phyloP scores from a whole-genome alignment of 306 rosid genomes.

The Dicorynia guianensis region DNA sequence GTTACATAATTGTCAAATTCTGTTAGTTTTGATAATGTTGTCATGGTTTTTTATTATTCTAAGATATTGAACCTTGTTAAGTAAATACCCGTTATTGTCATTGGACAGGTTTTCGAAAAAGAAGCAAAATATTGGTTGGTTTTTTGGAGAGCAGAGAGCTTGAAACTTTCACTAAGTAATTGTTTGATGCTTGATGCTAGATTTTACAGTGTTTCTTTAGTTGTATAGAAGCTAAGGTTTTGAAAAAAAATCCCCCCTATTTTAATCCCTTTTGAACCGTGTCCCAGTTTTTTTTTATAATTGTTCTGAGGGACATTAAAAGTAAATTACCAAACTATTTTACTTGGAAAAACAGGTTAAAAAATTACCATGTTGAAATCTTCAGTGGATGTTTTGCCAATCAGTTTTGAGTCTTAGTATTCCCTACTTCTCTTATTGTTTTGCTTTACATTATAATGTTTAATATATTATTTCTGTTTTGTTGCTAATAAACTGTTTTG shows the following conservation, averaged over 20 bases:
- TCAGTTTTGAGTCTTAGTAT: neutral
- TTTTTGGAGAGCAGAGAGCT: constrained; percentile 6
- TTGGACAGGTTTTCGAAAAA: neutral
- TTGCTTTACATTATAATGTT: too few species aligned
- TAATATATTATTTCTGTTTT: neutral
- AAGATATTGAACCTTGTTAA: too few species aligned
- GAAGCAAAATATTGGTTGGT: neutral
- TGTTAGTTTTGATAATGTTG: constrained; percentile 31
- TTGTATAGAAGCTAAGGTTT: constrained; percentile 11
- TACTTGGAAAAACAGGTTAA: constrained; percentile 5
- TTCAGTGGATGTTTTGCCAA: too few species aligned
- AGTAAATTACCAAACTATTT: constrained; percentile 4
- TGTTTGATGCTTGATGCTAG: neutral
- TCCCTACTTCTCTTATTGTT: neutral
- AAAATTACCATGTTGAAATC: neutral
- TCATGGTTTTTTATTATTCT: too few species aligned
- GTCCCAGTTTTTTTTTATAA: neutral
- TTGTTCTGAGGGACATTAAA: neutral
- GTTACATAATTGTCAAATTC: neutral
- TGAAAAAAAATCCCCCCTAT: neutral
- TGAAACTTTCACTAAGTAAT: neutral
- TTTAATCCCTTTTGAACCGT: constrained; percentile 17
- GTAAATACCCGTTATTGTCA: neutral
- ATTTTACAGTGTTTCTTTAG: neutral
- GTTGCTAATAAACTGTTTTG: neutral